phyloP scores from a whole-genome alignment of 345 rosid species.

The Populus simonii region DNA sequence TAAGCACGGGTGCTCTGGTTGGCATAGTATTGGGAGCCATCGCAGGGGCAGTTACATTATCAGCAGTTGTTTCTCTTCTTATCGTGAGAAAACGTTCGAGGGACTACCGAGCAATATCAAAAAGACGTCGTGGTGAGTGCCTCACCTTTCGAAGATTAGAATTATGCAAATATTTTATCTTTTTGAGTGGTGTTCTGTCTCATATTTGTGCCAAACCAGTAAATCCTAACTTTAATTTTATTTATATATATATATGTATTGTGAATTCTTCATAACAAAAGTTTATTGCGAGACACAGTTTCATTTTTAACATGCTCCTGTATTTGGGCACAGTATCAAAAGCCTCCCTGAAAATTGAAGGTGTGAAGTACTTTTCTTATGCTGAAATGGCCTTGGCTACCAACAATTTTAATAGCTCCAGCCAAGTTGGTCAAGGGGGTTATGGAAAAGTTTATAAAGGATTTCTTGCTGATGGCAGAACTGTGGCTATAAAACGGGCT shows the following conservation, averaged over 20 bases:
- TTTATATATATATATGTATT: not conserved
- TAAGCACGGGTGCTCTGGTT: constrained; percentile 59
- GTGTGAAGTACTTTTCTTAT: constrained; percentile 70
- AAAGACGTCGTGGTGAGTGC: constrained; percentile 57
- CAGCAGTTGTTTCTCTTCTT: constrained; percentile 63
- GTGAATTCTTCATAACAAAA: not conserved
- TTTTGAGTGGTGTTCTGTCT: not conserved
- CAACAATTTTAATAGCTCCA: constrained; percentile 50
- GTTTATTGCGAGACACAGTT: not conserved
- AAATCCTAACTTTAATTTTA: not conserved
- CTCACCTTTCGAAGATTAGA: not conserved
- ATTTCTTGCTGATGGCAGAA: constrained; percentile 53
- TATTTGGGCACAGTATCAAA: constrained; percentile 45
- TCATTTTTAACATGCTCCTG: constrained; percentile 12
- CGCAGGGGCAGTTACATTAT: constrained; percentile 64
- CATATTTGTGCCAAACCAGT: not conserved
- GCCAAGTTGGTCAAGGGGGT: constrained; percentile 94
- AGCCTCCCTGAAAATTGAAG: constrained; percentile 62
- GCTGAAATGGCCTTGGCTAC: constrained; percentile 70
- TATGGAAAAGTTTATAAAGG: constrained; percentile 94
- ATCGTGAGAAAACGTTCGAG: constrained; percentile 48
- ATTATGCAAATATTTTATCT: not conserved
- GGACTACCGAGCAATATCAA: constrained; percentile 44
- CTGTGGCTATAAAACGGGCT: constrained; percentile 92
- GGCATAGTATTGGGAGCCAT: constrained; percentile 67